Percentiles rank a stretch among this genome's conserved stretches.
phyloP scores from a whole-genome alignment of 495 filamentous ascomycete genomes.

The Aspergillus affinis region DNA sequence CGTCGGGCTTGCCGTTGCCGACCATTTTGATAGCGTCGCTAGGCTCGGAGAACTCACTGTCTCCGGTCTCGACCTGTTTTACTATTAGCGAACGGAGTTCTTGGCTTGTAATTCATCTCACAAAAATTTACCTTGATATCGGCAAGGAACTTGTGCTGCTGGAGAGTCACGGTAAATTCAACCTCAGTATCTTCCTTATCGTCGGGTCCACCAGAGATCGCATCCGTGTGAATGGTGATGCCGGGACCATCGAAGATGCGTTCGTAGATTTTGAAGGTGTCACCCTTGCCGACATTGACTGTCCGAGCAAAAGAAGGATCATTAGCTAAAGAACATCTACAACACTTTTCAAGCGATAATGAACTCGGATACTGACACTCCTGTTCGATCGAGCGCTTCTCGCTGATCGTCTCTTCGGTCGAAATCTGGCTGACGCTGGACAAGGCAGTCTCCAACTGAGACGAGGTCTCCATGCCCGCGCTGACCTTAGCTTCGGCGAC shows the following conservation, averaged over 20 bases:
- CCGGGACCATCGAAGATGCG: background rate
- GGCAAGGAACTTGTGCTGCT: background rate
- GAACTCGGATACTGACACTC: background rate
- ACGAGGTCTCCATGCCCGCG: background rate
- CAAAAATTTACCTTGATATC: background rate
- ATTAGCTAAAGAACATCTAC: too few relatives aligned
- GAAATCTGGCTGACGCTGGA: background rate
- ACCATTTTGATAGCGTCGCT: background rate
- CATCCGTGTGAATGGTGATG: background rate
- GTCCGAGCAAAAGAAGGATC: background rate
- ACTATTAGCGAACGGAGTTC: background rate
- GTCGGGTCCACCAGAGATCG: background rate
- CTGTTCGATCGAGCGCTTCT: background rate
- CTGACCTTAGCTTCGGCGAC: background rate
- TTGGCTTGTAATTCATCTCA: background rate
- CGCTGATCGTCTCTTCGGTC: background rate
- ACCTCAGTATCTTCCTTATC: background rate
- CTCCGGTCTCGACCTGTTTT: background rate
- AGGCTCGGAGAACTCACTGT: background rate
- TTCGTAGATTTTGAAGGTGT: background rate
- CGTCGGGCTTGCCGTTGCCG: background rate
- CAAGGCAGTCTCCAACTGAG: background rate
- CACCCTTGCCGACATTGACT: background rate
- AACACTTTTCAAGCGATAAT: too few relatives aligned
- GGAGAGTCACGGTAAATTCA: background rate